Evolutionary conservation across 179 eudicot genomes (phyloP).

Genomic region (Heliamphora ciliata): DNA sequence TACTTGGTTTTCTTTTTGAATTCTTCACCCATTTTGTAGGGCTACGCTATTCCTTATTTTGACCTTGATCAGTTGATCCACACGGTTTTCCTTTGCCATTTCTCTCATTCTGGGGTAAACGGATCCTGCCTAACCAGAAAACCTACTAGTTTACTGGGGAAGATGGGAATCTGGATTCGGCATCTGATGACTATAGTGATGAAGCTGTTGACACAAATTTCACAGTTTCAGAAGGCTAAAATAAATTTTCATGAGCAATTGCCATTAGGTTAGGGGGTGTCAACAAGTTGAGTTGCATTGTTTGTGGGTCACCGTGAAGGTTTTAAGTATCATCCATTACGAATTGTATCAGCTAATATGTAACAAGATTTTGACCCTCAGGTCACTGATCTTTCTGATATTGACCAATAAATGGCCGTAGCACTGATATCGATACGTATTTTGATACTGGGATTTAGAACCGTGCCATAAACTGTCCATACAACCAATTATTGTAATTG

Average conservation of each 20-base stretch:
- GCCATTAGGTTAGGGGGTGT: background rate
- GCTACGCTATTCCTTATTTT: background rate
- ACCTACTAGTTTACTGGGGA: background rate
- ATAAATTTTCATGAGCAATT: background rate
- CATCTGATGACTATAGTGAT: background rate
- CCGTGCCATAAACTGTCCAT: no score
- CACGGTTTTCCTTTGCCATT: background rate
- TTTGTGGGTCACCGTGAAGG: background rate
- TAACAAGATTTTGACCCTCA: no score
- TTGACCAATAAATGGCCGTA: no score
- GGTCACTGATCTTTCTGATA: no score
- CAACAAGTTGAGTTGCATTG: background rate
- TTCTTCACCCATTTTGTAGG: background rate
- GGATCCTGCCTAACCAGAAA: background rate
- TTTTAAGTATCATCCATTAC: no score
- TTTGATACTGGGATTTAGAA: no score
- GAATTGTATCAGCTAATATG: no score
- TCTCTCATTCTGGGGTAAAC: background rate
- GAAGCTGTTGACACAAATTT: background rate
- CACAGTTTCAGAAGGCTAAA: background rate
- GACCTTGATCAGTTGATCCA: background rate
- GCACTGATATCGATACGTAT: no score
- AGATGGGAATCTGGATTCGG: background rate
- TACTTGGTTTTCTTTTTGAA: constrained; percentile 1
- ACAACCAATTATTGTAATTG: no score